These are phyloP conservation scores for Isabelozyma gotoi DNA, from an alignment of 805 yeast genomes.

Conservation along the genomic window DNA sequence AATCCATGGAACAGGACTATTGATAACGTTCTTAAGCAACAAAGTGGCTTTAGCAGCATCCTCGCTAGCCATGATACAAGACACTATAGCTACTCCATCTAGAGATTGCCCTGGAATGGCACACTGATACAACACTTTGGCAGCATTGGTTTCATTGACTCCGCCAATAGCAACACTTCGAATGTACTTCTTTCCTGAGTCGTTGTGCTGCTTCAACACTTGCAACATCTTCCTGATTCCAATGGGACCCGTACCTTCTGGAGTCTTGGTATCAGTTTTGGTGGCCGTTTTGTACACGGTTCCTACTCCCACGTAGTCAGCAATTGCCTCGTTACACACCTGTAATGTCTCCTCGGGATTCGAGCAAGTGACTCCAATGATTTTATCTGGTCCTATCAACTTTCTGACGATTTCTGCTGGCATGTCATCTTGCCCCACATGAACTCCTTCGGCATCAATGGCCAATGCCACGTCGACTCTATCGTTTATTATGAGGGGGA, in stretches of 20 bases:
- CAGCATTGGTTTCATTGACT: slow-evolving; percentile 60
- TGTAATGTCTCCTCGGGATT: slow-evolving; percentile 52
- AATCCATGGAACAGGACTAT: slow-evolving; percentile 24
- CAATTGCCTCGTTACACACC: slow-evolving; percentile 49
- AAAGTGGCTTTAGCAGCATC: slow-evolving; percentile 55
- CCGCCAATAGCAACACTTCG: slow-evolving; percentile 83
- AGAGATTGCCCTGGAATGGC: slow-evolving; percentile 45
- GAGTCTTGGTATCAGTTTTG: slow-evolving; percentile 55
- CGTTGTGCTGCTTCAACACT: slow-evolving; percentile 33
- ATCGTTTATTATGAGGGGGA: slow-evolving; percentile 85
- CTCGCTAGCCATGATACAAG: slow-evolving; percentile 70
- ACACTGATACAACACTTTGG: slow-evolving; percentile 54
- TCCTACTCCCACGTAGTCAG: slow-evolving; percentile 86
- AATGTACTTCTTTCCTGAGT: slow-evolving; percentile 31
- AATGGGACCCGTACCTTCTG: slow-evolving; percentile 55
- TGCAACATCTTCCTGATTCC: slow-evolving; percentile 59
- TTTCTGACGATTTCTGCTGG: slow-evolving; percentile 54
- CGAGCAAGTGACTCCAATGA: slow-evolving; percentile 77
- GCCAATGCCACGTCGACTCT: slow-evolving; percentile 89
- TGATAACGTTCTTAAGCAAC: slow-evolving; percentile 27
- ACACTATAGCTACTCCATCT: slow-evolving; percentile 89
- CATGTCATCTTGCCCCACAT: slow-evolving; percentile 93
- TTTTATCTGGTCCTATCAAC: slow-evolving; percentile 69
- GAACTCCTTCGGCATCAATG: slow-evolving; percentile 86
- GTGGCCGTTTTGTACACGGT: slow-evolving; percentile 75